phyloP scores from a whole-genome alignment of 2,329 filamentous ascomycete species.

The Aspergillus sergii region DNA sequence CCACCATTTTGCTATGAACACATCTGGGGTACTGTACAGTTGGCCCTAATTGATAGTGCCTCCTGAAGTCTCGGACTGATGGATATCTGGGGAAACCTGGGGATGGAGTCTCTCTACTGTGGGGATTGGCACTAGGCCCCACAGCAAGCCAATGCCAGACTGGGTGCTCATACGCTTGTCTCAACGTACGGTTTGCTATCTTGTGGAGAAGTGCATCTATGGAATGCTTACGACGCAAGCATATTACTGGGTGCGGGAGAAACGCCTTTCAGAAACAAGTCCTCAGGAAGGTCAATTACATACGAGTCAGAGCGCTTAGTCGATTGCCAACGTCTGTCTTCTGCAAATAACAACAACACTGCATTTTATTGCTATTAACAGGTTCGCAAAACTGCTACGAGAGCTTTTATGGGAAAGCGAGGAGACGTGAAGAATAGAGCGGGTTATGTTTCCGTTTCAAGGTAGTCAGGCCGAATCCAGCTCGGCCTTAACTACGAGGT shows the following conservation, averaged over 20 bases:
- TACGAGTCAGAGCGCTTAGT: not conserved
- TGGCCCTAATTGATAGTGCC: too few relatives aligned
- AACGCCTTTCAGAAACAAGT: not conserved
- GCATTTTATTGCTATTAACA: not conserved
- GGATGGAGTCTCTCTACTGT: not conserved
- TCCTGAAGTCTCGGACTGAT: not conserved
- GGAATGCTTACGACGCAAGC: not conserved
- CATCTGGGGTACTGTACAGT: not conserved
- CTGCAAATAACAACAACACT: not conserved
- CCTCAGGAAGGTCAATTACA: not conserved
- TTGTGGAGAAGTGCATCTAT: not conserved
- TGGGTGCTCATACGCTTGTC: not conserved
- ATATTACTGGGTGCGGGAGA: not conserved
- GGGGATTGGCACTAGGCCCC: not conserved
- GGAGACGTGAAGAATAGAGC: not conserved
- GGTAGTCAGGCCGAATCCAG: not conserved
- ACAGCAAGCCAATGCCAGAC: not conserved
- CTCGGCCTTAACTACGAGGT: not conserved
- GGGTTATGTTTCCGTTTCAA: not conserved
- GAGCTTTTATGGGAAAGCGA: not conserved
- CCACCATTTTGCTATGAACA: not conserved
- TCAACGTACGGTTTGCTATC: not conserved
- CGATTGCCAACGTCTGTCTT: not conserved
- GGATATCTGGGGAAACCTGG: not conserved
- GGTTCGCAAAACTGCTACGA: not conserved